phyloP scores from a whole-genome alignment of 2,329 filamentous ascomycete genomes.

The Monilinia polystroma region DNA sequence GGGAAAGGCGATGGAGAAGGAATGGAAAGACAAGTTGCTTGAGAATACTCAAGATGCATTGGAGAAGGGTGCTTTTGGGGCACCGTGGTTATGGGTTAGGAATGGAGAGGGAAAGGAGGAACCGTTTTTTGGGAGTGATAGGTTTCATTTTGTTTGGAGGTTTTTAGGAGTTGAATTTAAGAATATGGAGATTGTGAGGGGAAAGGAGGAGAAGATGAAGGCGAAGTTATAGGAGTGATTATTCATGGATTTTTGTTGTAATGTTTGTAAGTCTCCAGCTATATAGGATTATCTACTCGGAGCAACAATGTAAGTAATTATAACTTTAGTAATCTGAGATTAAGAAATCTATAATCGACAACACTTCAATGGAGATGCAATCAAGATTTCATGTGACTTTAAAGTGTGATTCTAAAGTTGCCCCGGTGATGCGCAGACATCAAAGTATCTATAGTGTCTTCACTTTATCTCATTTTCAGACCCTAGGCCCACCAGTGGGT shows the following conservation, averaged over 20 bases:
- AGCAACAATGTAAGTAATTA: too few relatives aligned
- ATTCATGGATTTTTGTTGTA: not conserved
- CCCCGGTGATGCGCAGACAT: too few relatives aligned
- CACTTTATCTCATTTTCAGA: too few relatives aligned
- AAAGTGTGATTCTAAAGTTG: too few relatives aligned
- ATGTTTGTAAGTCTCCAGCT: not conserved
- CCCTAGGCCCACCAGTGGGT: too few relatives aligned
- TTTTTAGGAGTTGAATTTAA: constrained; percentile 61
- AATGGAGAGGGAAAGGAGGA: constrained; percentile 58
- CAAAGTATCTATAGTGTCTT: too few relatives aligned
- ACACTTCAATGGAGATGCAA: too few relatives aligned
- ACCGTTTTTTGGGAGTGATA: constrained; percentile 76
- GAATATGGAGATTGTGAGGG: constrained; percentile 49
- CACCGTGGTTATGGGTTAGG: constrained; percentile 71
- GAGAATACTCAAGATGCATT: constrained; percentile 60
- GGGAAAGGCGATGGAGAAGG: constrained; percentile 48
- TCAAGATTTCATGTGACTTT: too few relatives aligned
- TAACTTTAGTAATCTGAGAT: too few relatives aligned
- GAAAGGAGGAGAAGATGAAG: constrained; percentile 19
- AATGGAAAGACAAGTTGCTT: constrained; percentile 55
- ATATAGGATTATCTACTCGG: not conserved
- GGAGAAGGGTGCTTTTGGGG: constrained; percentile 69
- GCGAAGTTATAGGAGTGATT: constrained; percentile 1
- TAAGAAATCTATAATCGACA: too few relatives aligned
- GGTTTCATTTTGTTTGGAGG: constrained; percentile 67